phyloP scores from a whole-genome alignment of 208 protist species.

The Trichomonas tenax region DNA sequence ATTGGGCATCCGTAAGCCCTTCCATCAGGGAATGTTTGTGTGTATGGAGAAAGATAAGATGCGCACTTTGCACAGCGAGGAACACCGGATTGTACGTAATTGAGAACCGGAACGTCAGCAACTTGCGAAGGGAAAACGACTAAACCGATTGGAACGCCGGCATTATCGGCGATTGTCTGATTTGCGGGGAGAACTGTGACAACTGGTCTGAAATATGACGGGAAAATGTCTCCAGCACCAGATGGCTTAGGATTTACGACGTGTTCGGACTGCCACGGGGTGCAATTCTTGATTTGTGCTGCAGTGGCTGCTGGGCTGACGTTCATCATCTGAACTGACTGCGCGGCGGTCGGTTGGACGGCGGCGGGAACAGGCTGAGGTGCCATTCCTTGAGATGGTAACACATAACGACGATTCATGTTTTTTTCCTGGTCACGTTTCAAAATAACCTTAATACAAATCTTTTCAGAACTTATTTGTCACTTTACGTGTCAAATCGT shows the following conservation, averaged over 20 bases:
- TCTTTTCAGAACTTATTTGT: no score
- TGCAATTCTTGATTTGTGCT: neutral
- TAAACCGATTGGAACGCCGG: neutral
- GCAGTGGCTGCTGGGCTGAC: no score
- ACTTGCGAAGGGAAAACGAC: neutral
- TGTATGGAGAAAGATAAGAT: neutral
- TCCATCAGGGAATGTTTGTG: neutral
- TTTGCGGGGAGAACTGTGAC: neutral
- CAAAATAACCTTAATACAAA: no score
- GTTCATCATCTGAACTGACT: neutral
- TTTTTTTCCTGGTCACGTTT: neutral
- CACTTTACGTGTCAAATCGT: no score
- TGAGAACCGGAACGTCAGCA: neutral
- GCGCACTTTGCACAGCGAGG: neutral
- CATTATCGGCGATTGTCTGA: neutral
- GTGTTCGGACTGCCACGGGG: neutral
- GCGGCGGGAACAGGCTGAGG: neutral
- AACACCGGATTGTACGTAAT: neutral
- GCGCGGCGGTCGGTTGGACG: neutral
- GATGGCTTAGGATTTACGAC: neutral
- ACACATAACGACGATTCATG: neutral
- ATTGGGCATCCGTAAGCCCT: neutral
- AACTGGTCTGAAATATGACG: neutral
- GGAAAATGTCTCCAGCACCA: neutral
- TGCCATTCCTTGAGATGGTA: neutral